Evolutionary conservation across 169 alveolate species (phyloP).

Genomic region (Eimeria zaria): DNA sequence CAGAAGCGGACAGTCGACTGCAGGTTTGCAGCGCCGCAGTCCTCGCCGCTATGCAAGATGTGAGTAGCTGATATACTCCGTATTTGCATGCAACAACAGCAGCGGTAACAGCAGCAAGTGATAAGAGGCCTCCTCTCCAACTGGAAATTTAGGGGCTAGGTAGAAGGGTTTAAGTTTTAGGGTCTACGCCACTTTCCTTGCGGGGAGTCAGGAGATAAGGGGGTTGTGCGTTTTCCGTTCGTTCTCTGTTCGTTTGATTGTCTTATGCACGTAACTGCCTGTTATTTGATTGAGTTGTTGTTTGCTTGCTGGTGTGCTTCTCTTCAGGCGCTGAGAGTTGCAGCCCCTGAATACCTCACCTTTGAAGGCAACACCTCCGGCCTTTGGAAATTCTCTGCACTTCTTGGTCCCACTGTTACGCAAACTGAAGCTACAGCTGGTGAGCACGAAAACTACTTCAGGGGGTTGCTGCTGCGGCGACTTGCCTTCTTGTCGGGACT

Average conservation of each 20-base stretch:
- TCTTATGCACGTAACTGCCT: no score
- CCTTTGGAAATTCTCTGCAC: constrained; percentile 60
- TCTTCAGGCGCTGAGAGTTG: not conserved
- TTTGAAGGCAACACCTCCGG: not conserved
- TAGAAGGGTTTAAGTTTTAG: no score
- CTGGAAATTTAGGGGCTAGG: no score
- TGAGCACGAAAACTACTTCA: no score
- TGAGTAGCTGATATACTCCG: not conserved
- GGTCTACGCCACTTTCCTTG: no score
- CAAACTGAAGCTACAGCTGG: not conserved
- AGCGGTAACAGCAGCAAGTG: not conserved
- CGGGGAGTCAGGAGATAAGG: no score
- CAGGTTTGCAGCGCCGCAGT: not conserved
- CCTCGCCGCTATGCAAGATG: not conserved
- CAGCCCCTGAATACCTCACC: constrained; percentile 1
- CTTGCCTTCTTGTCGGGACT: not conserved
- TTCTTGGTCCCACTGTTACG: not conserved
- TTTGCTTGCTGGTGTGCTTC: not conserved
- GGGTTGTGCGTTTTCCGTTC: not conserved
- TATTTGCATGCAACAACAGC: not conserved
- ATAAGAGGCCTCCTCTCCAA: no score
- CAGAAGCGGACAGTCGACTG: constrained; percentile 21
- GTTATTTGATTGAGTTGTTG: no score
- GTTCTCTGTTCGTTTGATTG: not conserved
- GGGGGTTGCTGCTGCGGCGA: not conserved